Evolutionary conservation across 2,329 filamentous ascomycete species (phyloP), one percentile per base, ranked within the genome.

Genomic region (Talaromyces amestolkiae): DNA sequence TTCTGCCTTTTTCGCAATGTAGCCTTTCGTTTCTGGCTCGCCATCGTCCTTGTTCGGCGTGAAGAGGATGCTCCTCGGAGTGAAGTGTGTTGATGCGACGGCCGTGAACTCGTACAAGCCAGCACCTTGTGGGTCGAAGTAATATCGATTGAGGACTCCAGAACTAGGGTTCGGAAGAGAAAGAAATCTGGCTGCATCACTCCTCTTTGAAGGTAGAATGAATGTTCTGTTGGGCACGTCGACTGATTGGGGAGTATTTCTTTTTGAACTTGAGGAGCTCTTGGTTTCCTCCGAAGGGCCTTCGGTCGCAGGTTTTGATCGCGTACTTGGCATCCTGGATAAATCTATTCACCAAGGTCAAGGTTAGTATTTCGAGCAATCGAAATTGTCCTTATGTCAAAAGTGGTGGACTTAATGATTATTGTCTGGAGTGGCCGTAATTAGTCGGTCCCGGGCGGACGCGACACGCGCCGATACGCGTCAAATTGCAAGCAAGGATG

Each of bases 1-100:
- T 66, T 93, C 88, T 39, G 92, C 87, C 51, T 83, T 84, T 71
- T 88, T 88, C 39, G 88, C 84, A 27, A 92, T 78, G 69, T 86
- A 86, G 13, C 84, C 86, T 35, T 69, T 70, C 27, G 51, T 67
- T 37, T 60, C 66, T 41, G 39, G 63, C 6, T 64, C 53, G 10
- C 63, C 31, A 3, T 68, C 61, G 39, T 41, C 27, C 19, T 51
- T 63, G 54, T 71, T 68, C 27, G 78, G 72, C 3, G 81, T 77
- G 51, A 88, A 80, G 4, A 89, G 75, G 73, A 86, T 85, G 72
- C 87, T 89, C 65, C 82, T 79, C 59, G 82, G 81, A 41, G 78
- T 76, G 22, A 78, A 80, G 67, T 82, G 80, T 2, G 85, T 79
- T 4, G 84, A 79, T 9, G 81, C 76, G 63, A 89, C 79, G 63